These are phyloP conservation scores for Nicotiana knightiana DNA, from an alignment of 257 asterid genomes.

Conservation along the genomic window DNA sequence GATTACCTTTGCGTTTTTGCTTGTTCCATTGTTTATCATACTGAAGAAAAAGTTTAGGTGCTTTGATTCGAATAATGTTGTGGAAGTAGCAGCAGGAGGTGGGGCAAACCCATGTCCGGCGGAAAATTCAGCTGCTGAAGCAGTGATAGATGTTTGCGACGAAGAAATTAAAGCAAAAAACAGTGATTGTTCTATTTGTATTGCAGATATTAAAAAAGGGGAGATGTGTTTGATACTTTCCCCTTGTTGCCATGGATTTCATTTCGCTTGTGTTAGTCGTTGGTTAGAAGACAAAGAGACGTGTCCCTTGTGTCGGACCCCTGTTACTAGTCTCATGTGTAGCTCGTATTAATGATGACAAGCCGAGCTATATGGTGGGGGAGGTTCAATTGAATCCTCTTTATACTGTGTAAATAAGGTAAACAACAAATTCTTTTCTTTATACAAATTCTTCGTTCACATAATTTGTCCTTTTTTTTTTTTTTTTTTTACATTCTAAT, in stretches of 20 bases:
- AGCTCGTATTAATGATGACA: background rate
- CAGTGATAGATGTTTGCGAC: background rate
- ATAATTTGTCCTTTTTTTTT: too few relatives aligned
- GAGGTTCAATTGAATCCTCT: background rate
- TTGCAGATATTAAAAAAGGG: background rate
- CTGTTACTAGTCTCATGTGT: background rate
- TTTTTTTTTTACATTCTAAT: background rate
- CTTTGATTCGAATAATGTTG: background rate
- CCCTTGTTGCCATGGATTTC: conserved; percentile 6
- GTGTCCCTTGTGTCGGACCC: background rate
- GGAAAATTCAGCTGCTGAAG: background rate
- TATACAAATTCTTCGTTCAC: background rate
- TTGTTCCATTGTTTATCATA: background rate
- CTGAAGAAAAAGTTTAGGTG: background rate
- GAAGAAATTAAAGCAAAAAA: background rate
- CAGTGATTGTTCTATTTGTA: background rate
- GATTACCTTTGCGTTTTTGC: background rate
- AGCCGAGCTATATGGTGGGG: background rate
- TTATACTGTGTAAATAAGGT: background rate
- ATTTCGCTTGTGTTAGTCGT: background rate
- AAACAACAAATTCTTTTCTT: too few relatives aligned
- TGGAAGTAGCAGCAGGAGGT: background rate
- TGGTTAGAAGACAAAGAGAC: conserved; percentile 1
- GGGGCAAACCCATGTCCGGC: background rate
- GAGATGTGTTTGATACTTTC: background rate